Conservation (phyloP, 2,329 filamentous ascomycete genomes). For the Botrytis squamosa region DNA sequence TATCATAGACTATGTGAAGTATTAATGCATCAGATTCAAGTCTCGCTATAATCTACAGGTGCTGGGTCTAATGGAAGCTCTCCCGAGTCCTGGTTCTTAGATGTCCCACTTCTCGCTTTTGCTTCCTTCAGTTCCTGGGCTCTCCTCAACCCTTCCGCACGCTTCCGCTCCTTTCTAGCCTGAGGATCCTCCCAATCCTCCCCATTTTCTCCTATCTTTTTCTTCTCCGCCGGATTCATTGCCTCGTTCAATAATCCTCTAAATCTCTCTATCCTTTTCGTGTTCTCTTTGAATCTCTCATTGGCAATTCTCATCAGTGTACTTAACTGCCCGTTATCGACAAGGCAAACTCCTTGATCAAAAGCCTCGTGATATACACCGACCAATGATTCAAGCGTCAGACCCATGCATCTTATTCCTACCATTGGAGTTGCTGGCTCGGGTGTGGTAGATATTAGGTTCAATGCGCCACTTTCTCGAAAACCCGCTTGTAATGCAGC, state of each 20-base stretch:
- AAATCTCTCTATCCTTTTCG: constrained; percentile 66
- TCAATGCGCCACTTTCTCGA: constrained; percentile 83
- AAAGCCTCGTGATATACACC: constrained; percentile 51
- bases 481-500: constrained; percentile 82
- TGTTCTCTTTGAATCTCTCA: constrained; percentile 69
- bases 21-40: constrained; percentile 7
- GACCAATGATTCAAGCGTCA: constrained; percentile 79
- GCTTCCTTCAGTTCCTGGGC: constrained; percentile 37
- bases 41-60: background rate
- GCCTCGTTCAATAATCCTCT: constrained; percentile 42
- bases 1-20: background rate
- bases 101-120: background rate
- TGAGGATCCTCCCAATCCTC: constrained; percentile 56
- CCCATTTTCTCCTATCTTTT: constrained; percentile 40
- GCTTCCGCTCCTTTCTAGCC: constrained; percentile 54
- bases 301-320: constrained; percentile 70
- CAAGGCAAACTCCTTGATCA: constrained; percentile 48
- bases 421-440: constrained; percentile 65
- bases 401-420: constrained; percentile 78
- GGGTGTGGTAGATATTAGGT: constrained; percentile 46
- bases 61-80: background rate
- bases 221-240: constrained; percentile 27
- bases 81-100: background rate
- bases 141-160: constrained; percentile 55
- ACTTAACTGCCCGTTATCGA: constrained; percentile 65